Evolutionary conservation across 2,329 filamentous ascomycete species (phyloP).

Genomic region (Verticillium dahliae): DNA sequence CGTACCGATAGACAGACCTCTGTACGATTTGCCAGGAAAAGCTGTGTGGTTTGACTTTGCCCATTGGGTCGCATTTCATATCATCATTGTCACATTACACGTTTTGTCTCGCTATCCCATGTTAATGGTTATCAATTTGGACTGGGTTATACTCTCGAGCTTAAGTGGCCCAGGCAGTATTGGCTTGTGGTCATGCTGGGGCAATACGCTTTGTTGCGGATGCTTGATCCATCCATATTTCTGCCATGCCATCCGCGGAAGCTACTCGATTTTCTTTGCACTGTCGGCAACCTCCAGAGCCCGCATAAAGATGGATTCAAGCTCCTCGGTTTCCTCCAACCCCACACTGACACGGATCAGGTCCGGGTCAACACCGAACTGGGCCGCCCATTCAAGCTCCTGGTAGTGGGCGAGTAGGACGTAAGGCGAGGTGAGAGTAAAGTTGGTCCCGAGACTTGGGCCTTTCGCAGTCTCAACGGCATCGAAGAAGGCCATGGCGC

Average conservation of each 20-base stretch:
- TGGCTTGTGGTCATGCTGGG: too few species aligned
- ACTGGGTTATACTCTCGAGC: too few species aligned
- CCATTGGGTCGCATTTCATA: too few species aligned
- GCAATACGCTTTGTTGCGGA: not conserved
- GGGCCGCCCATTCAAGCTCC: constrained; percentile 84
- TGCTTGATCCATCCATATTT: not conserved
- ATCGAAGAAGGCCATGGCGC: constrained; percentile 81
- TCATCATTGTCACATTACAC: too few species aligned
- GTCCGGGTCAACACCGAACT: constrained; percentile 74
- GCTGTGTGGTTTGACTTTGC: too few species aligned
- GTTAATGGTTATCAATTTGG: too few species aligned
- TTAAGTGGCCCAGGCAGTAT: too few species aligned
- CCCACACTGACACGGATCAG: constrained; percentile 85
- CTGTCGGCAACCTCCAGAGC: constrained; percentile 59
- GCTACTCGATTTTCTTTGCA: not conserved
- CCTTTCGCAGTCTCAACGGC: constrained; percentile 83
- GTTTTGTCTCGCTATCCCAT: too few species aligned
- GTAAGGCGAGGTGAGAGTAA: constrained; percentile 87
- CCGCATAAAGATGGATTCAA: constrained; percentile 56
- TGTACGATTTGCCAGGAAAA: too few species aligned
- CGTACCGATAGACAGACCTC: too few species aligned
- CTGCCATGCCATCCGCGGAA: not conserved
- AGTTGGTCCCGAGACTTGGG: constrained; percentile 92
- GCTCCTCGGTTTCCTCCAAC: constrained; percentile 66
- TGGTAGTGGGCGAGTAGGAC: constrained; percentile 85